phyloP scores from a whole-genome alignment of 2,329 filamentous ascomycete genomes.

The Colletotrichum salicis region DNA sequence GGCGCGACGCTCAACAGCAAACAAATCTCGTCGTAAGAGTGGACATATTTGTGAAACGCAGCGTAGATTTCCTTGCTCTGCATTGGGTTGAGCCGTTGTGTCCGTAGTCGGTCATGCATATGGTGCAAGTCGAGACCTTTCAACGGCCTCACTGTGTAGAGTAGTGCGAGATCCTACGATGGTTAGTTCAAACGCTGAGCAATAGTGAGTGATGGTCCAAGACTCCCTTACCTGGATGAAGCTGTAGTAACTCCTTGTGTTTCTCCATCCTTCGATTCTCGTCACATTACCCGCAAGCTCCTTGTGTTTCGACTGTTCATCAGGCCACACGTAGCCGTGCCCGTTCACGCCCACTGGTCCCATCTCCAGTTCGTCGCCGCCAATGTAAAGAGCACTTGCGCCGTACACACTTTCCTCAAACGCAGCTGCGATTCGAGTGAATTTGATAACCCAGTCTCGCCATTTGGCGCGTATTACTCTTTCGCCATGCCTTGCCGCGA shows the following conservation, averaged over 20 bases:
- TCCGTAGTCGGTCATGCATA: slow-evolving; percentile 89
- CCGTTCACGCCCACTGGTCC: slow-evolving; percentile 72
- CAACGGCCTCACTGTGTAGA: slow-evolving; percentile 74
- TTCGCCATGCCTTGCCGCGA: slow-evolving; percentile 87
- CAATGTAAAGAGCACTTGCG: slow-evolving; percentile 87
- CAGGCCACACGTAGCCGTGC: slow-evolving; percentile 95
- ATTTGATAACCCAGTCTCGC: slow-evolving; percentile 93
- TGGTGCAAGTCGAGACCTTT: slow-evolving; percentile 90
- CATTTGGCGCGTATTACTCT: slow-evolving; percentile 91
- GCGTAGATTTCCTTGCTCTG: slow-evolving; percentile 88
- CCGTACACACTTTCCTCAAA: slow-evolving; percentile 98
- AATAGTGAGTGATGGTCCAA: neutral
- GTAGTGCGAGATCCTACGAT: slow-evolving; percentile 69
- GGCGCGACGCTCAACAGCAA: slow-evolving; percentile 85
- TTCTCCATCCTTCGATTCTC: slow-evolving; percentile 95
- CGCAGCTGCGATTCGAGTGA: slow-evolving; percentile 89
- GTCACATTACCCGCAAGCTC: slow-evolving; percentile 93
- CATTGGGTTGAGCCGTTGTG: slow-evolving; percentile 78
- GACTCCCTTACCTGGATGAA: slow-evolving; percentile 78
- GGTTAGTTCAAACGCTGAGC: slow-evolving; percentile 25
- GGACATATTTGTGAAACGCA: slow-evolving; percentile 78
- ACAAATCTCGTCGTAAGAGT: slow-evolving; percentile 85
- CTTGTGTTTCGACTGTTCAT: slow-evolving; percentile 81
- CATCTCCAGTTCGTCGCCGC: slow-evolving; percentile 75
- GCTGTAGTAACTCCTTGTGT: slow-evolving; percentile 93